Evolutionary conservation across 176 grass and related monocot genomes (phyloP).

Genomic region (Lolium rigidum): DNA sequence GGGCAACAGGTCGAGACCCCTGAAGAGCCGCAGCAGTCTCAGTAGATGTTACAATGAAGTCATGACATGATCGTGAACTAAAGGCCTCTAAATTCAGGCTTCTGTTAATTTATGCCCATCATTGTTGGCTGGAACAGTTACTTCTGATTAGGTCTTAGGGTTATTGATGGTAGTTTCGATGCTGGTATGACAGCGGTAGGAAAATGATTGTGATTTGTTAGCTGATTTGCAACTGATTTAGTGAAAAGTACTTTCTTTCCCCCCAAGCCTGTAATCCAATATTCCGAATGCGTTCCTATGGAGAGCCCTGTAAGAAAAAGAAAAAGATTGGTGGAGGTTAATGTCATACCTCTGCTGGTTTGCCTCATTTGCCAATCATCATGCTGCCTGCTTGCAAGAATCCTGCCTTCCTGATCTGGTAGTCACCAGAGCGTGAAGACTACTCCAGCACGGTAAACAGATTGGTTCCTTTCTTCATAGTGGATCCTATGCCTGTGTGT

Average conservation of each 20-base stretch:
- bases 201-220: slow-evolving; percentile 52
- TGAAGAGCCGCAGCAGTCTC: slow-evolving; percentile 45
- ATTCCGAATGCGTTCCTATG: slow-evolving; percentile 2
- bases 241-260: slow-evolving; percentile 25
- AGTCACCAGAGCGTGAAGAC: slow-evolving; percentile 12
- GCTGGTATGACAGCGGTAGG: slow-evolving; percentile 39
- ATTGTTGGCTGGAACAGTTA: slow-evolving; percentile 36
- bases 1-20: slow-evolving; percentile 48
- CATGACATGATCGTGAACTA: slow-evolving; percentile 33
- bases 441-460: slow-evolving; percentile 1
- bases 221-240: slow-evolving; percentile 44
- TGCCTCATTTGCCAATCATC: slow-evolving; percentile 34
- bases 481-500: not conserved
- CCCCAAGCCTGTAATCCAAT: slow-evolving; percentile 29
- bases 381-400: slow-evolving; percentile 24
- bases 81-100: slow-evolving; percentile 40
- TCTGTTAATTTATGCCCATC: slow-evolving; percentile 35
- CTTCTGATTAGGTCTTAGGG: slow-evolving; percentile 46
- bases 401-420: slow-evolving; percentile 23
- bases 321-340: not conserved
- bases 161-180: slow-evolving; percentile 38
- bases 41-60: slow-evolving; percentile 33
- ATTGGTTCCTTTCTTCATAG: slow-evolving; percentile 25
- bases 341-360: slow-evolving; percentile 2
- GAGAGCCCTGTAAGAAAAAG: slow-evolving; percentile 38